These are phyloP conservation scores for Aspergillus vadensis DNA, from an alignment of 2,329 filamentous ascomycete species.

Conservation along the genomic window DNA sequence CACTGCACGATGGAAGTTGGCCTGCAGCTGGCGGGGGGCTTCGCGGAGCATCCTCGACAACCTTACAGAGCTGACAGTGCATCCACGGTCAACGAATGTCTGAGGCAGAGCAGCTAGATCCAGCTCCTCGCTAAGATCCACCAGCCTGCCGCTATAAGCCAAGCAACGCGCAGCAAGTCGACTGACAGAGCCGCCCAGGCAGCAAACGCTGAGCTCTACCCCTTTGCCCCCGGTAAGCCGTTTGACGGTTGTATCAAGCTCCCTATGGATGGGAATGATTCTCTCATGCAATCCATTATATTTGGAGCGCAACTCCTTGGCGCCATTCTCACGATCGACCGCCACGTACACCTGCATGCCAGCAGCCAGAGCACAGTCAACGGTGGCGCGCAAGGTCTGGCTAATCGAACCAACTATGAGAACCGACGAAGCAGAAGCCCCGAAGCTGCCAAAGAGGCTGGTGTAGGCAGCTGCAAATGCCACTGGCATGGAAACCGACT, in stretches of 20 bases:
- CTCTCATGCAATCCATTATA: not conserved
- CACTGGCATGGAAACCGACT: not conserved
- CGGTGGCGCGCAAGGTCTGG: not conserved
- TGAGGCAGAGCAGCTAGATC: not conserved
- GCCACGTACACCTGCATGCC: not conserved
- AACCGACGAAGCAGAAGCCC: not conserved
- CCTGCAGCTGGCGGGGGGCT: not conserved
- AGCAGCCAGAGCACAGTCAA: not conserved
- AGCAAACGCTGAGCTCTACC: not conserved
- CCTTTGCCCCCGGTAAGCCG: not conserved
- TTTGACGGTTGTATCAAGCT: not conserved
- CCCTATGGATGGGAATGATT: not conserved
- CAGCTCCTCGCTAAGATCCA: not conserved
- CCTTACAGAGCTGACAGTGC: not conserved
- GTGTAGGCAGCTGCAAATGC: not conserved
- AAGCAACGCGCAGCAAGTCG: not conserved
- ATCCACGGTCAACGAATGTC: not conserved
- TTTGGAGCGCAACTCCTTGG: not conserved
- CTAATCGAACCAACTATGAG: not conserved
- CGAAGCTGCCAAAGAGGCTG: not conserved
- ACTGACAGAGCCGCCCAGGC: not conserved
- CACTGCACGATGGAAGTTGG: not conserved
- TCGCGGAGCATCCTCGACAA: not conserved
- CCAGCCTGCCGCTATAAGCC: not conserved
- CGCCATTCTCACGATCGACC: not conserved